A percentile compares a stretch with the other conserved stretches of the same genome.
Evolutionary conservation across 169 alveolate species (phyloP).

Genomic region (Cryptosporidium parvum): DNA sequence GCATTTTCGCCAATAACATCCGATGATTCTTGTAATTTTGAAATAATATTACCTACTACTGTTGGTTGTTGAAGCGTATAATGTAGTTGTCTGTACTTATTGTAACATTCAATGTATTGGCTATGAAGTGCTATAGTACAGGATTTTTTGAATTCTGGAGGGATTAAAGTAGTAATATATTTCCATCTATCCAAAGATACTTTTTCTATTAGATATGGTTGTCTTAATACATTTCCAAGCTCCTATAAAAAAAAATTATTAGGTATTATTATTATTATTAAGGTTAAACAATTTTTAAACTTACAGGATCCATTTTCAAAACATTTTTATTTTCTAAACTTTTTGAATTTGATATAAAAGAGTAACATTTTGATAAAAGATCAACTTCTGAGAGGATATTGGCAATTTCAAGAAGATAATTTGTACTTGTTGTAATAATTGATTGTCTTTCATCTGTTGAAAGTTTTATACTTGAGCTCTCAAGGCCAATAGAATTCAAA

Average conservation of each 20-base stretch:
- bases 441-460: slow-evolving; percentile 72
- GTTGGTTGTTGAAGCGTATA: slow-evolving; percentile 72
- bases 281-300: slow-evolving; percentile 14
- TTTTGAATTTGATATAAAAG: slow-evolving; percentile 23
- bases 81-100: slow-evolving; percentile 49
- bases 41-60: slow-evolving; percentile 33
- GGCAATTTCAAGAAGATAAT: slow-evolving; percentile 28
- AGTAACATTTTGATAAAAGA: slow-evolving; percentile 41
- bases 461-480: slow-evolving; percentile 12
- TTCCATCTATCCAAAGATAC: slow-evolving; percentile 38
- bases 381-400: slow-evolving; percentile 50
- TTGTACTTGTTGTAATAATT: slow-evolving; percentile 48
- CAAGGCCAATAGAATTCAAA: slow-evolving; percentile 16
- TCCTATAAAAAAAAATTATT: slow-evolving; percentile 9
- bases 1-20: slow-evolving; percentile 66
- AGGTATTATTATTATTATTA: background rate
- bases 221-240: slow-evolving; percentile 30
- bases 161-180: slow-evolving; percentile 16
- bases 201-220: slow-evolving; percentile 35
- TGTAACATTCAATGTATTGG: slow-evolving; percentile 63
- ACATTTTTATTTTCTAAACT: slow-evolving; percentile 17
- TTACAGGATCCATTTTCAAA: slow-evolving; percentile 43
- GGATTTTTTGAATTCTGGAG: slow-evolving; percentile 41
- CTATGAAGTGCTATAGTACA: slow-evolving; percentile 60
- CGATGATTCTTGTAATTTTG: slow-evolving; percentile 34